Percentiles rank a stretch among this genome's conserved stretches.
Conservation (phyloP, 768 basidiomycete species). For the Serendipita indica region DNA sequence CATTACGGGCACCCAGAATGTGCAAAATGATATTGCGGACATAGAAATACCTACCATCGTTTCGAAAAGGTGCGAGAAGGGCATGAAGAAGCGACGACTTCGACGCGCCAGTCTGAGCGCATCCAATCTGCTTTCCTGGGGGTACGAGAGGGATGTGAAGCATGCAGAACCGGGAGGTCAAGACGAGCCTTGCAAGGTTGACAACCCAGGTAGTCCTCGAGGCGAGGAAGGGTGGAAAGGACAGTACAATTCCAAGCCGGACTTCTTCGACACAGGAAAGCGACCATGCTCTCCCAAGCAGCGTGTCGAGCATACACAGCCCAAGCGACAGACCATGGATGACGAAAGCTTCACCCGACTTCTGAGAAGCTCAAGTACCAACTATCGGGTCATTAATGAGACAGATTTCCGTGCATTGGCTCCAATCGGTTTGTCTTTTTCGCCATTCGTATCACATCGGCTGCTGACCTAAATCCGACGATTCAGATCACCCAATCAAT, state of each 20-base stretch:
- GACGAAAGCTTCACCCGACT: conserved; percentile 1
- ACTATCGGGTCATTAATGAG: not conserved
- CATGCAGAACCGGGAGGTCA: not conserved
- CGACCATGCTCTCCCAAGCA: no score
- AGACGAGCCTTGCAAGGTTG: not conserved
- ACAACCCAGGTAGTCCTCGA: no score
- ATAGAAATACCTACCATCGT: not conserved
- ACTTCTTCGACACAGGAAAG: not conserved
- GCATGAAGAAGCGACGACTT: not conserved
- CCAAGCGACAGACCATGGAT: no score
- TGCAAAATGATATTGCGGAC: not conserved
- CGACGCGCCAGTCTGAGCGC: not conserved
- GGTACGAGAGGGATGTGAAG: not conserved
- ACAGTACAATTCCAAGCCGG: not conserved
- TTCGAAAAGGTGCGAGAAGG: not conserved
- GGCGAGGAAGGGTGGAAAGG: not conserved
- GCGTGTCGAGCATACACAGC: no score
- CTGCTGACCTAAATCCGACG: not conserved
- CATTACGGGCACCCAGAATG: not conserved
- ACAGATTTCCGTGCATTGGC: not conserved
- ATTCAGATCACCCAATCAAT: not conserved
- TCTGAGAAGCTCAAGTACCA: not conserved
- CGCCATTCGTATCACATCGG: not conserved
- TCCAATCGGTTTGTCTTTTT: not conserved
- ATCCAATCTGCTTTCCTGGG: conserved; percentile 7